A percentile compares a stretch with the other conserved stretches of the same genome.
phyloP scores from a whole-genome alignment of 1,284 basidiomycete genomes.

The Mycena sp. region DNA sequence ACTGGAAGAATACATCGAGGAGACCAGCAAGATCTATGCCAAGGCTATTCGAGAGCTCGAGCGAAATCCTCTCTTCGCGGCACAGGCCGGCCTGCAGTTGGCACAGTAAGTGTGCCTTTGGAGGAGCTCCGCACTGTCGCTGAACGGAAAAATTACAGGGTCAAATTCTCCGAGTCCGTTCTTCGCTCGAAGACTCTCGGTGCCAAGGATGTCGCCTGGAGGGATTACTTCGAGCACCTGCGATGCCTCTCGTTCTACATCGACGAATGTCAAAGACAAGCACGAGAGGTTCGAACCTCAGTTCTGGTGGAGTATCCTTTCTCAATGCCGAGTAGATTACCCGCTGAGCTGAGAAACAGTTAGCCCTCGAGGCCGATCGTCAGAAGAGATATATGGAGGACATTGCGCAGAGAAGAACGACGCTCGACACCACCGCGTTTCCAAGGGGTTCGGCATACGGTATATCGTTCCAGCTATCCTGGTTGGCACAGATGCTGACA shows the following conservation, averaged over 20 bases:
- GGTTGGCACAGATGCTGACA: too few species aligned
- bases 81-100: constrained; percentile 3
- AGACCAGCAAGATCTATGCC: constrained; percentile 1
- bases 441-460: too few species aligned
- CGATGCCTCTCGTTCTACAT: constrained; percentile 1
- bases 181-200: constrained; percentile 10
- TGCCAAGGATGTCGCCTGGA: constrained; percentile 1
- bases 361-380: too few species aligned
- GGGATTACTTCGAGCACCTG: not conserved
- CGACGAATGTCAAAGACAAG: constrained; percentile 1
- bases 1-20: constrained; percentile 7
- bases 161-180: constrained; percentile 6
- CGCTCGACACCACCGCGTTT: too few species aligned
- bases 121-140: too few species aligned
- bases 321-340: too few species aligned
- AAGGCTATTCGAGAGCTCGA: constrained; percentile 8
- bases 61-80: not conserved
- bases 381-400: too few species aligned
- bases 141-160: not conserved
- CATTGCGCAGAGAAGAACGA: too few species aligned
- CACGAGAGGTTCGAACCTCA: not conserved
- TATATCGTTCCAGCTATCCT: too few species aligned
- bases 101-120: not conserved
- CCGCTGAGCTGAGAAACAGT: too few species aligned
- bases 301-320: not conserved